Evolutionary conservation across 768 basidiomycete genomes (phyloP).

Genomic region (Psilocybe subaeruginosa): DNA sequence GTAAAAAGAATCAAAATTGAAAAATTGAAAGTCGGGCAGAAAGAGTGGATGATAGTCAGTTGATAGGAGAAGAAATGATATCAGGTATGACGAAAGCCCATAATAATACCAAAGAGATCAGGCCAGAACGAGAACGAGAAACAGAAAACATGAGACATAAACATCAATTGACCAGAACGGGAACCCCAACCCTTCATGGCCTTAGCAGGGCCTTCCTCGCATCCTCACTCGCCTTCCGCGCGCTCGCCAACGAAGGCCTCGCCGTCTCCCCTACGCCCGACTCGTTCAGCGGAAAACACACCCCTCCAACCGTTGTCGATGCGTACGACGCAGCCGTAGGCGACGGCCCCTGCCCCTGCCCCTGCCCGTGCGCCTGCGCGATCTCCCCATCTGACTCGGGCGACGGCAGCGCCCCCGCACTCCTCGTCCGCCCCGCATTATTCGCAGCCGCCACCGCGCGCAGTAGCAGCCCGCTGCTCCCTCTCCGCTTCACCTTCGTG

Average conservation of each 20-base stretch:
- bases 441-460: slow-evolving; percentile 66
- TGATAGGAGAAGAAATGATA: too few species aligned
- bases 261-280: not conserved
- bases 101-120: too few species aligned
- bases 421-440: slow-evolving; percentile 36
- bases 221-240: slow-evolving; percentile 12
- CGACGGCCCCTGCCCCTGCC: not conserved
- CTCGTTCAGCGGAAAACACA: not conserved
- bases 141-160: not conserved
- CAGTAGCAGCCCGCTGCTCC: slow-evolving; percentile 55
- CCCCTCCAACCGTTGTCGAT: not conserved
- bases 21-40: too few species aligned
- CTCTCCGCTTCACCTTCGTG: slow-evolving; percentile 40
- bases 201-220: slow-evolving; percentile 3
- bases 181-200: not conserved
- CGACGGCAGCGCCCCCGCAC: slow-evolving; percentile 5
- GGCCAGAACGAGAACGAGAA: not conserved
- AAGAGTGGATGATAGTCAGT: too few species aligned
- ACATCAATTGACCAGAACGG: not conserved
- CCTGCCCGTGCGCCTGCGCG: not conserved
- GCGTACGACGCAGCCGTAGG: not conserved
- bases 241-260: slow-evolving; percentile 12
- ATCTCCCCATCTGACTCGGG: not conserved
- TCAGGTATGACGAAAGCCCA: too few species aligned
- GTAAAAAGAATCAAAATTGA: too few species aligned